These are phyloP conservation scores for Gastroboletus turbinatus DNA, from an alignment of 1,284 basidiomycete genomes.

Conservation along the genomic window DNA sequence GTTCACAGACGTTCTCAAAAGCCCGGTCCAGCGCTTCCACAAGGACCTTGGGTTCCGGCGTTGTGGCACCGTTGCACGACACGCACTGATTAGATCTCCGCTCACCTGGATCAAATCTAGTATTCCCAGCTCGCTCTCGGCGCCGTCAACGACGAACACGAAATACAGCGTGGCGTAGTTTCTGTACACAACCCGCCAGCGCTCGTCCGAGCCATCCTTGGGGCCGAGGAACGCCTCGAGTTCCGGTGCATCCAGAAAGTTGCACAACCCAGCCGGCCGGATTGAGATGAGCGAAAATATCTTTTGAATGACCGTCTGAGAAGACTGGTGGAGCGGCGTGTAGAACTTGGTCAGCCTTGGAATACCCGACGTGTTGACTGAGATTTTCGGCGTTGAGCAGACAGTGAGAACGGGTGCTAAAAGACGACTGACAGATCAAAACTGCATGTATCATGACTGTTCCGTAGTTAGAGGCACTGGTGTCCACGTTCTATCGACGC, in stretches of 20 bases:
- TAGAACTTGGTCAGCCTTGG: constrained; percentile 97
- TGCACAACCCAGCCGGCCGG: constrained; percentile 79
- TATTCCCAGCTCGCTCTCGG: constrained; percentile 95
- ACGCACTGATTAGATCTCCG: background rate
- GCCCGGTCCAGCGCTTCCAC: constrained; percentile 95
- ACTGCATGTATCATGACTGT: constrained; percentile 84
- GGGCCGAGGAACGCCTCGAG: constrained; percentile 73
- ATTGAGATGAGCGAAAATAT: constrained; percentile 84
- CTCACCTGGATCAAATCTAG: constrained; percentile 94
- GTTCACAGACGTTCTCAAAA: constrained; percentile 98
- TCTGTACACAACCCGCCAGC: constrained; percentile 76
- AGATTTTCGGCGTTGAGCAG: constrained; percentile 17
- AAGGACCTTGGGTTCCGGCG: constrained; percentile 64
- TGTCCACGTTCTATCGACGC: too few relatives aligned
- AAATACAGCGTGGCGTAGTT: constrained; percentile 97
- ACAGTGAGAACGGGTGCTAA: constrained; percentile 44
- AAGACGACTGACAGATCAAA: constrained; percentile 57
- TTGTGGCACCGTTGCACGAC: background rate
- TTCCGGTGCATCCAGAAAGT: constrained; percentile 91
- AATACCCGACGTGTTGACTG: constrained; percentile 87
- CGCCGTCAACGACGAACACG: constrained; percentile 93
- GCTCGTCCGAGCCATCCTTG: constrained; percentile 53
- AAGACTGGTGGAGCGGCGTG: constrained; percentile 76
- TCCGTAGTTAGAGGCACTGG: background rate
- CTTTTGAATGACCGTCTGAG: constrained; percentile 74